Evolutionary conservation across 495 filamentous ascomycete species (phyloP), one percentile per base, ranked within the genome.

Genomic region (Lasiosphaeria hispida): DNA sequence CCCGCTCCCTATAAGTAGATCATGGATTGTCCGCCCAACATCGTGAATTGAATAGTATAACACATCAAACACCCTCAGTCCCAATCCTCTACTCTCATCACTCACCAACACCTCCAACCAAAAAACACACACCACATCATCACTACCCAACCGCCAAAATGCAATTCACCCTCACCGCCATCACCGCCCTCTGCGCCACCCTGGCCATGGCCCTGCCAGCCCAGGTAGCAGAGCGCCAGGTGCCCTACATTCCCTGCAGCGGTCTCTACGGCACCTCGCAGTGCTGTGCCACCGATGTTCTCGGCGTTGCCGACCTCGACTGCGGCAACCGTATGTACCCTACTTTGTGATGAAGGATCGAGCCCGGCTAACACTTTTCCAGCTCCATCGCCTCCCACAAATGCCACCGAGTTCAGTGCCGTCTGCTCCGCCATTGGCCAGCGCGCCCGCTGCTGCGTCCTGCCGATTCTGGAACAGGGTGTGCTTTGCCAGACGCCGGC

Each of bases 241-340:
- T 66, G 23, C 63, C 62, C 15, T 77, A 73, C 56, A 52, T 42
- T 7, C 58, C 75, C 0, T 77, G 75, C 69, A 57, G 66, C 3
- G 75, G 75, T 4, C 68, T 75, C 45, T 77, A 77, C 63, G 63
- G 61, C 59, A 74, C 58, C 14, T 10, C 71, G 2, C 71, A 75
- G 55, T 77, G 75, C 70, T 77, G 75, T 56, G 72, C 73, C 4
- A 75, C 72, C 4, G 75, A 76, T 55, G 70, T 76, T 14, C 71
- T 76, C 7, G 73, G 75, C 36, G 47, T 77, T 41, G 73, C 69
- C 0, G 67, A 77, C 54, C 70, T 76, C 10, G 72, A 77, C 67
- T 77, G 75, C 67, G 69, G 59, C 34, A 63, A 69, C 60, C 74
- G 69, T 71, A 51, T 48, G 69, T 66, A 17, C 0, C 6, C 18